Percentiles rank a stretch among this genome's conserved stretches.
Conservation (phyloP, 2,329 filamentous ascomycete species). For the Cadophora luteo-olivacea region DNA sequence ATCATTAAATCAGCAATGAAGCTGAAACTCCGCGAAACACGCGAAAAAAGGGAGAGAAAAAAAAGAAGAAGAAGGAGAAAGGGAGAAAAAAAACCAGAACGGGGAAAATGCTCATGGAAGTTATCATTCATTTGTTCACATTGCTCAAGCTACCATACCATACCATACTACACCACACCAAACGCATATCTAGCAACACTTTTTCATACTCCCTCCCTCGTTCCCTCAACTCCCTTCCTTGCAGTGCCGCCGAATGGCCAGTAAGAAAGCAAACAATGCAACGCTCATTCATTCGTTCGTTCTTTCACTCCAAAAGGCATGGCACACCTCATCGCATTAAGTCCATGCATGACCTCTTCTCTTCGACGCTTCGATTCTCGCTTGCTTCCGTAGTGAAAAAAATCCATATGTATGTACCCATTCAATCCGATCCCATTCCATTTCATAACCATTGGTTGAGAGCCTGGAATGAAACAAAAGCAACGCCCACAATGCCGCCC, state of each 20-base stretch:
- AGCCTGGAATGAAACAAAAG: not conserved
- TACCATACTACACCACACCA: no score
- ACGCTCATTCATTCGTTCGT: not conserved
- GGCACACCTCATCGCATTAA: not conserved
- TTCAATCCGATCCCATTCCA: not conserved
- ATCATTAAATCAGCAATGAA: no score
- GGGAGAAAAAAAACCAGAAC: no score
- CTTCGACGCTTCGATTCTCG: not conserved
- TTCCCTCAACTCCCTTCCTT: no score
- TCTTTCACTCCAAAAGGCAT: not conserved
- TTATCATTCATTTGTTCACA: conserved; percentile 6
- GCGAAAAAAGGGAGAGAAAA: not conserved
- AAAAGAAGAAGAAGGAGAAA: not conserved
- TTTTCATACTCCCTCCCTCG: not conserved
- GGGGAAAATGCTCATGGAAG: not conserved
- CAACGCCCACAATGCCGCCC: conserved; percentile 15
- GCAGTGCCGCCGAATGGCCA: no score
- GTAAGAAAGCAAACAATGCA: not conserved
- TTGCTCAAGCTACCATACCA: not conserved
- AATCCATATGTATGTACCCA: not conserved
- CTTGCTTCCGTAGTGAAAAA: not conserved
- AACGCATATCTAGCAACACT: not conserved
- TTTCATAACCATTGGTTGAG: not conserved
- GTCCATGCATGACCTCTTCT: not conserved
- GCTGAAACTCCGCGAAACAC: no score